Evolutionary conservation across 768 basidiomycete species (phyloP), one percentile per base, ranked within the genome.

Genomic region (Termitomyces sp.): DNA sequence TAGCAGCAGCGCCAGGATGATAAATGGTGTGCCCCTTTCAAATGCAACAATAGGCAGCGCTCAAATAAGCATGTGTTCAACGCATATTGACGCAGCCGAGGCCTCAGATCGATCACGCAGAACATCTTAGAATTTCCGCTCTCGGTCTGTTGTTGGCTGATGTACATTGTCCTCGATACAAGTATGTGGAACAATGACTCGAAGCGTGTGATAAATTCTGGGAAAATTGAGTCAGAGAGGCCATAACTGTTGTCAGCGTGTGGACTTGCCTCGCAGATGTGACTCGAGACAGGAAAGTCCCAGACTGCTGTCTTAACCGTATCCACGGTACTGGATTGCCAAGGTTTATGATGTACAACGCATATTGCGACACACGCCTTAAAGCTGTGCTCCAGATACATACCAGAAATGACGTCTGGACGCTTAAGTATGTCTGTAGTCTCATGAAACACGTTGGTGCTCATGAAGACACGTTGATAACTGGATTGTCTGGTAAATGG

Each of bases 161-260:
- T 52, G 32, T 15, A 49, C 22, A 24, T 55, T 56, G 38, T 45
- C 9, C 17, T 53, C n/a, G n/a, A n/a, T 17, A 50, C 51, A 53
- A 56, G 58, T 51, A 21, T 21, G 49, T 46, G 48, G 45, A 56
- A 63, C 58, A 59, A 59, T 59, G 60, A 48, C 47, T 45, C 49
- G 17, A 19, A 6, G 26, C 54, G 56, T 57, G 60, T 55, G 62
- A 60, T 49, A 54, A 45, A 45, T 37, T 45, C 40, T 11, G 7
- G 15, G 24, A 51, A 56, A 61, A 38, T 53, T 43, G 61, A 62
- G 61, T 62, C 61, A 62, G 55, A 51, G 35, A 45, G 41, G 34
- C 41, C 51, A 42, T n/a, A n/a, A 12, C 24, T 14, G 7, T 40
- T 56, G 8, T 44, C 2, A 55, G 14, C 30, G n/a, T 47, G 45